These are phyloP conservation scores for Pharus latifolius DNA, from an alignment of 176 grass and related monocot species.

Conservation along the genomic window DNA sequence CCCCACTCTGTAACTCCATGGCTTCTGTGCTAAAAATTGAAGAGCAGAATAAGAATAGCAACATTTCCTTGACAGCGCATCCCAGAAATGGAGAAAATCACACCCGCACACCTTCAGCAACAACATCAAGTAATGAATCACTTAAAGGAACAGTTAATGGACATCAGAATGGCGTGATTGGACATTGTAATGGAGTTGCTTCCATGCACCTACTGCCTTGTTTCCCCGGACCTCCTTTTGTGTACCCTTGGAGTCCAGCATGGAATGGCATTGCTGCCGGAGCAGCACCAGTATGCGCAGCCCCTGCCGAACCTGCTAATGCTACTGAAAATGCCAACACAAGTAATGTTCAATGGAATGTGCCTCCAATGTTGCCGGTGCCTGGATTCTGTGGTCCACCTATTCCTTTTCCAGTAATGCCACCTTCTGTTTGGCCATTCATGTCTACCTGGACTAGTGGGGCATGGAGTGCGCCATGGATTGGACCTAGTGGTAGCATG, in stretches of 20 bases:
- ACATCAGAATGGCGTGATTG: conserved; percentile 29
- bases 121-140: conserved; percentile 21
- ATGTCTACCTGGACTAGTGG: conserved; percentile 46
- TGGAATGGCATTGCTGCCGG: conserved; percentile 38
- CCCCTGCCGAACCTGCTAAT: conserved; percentile 27
- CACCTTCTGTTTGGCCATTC: conserved; percentile 41
- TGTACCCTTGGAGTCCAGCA: conserved; percentile 47
- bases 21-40: conserved; percentile 16
- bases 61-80: conserved; percentile 11
- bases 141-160: conserved; percentile 7
- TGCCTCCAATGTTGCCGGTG: conserved; percentile 13
- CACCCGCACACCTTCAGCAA: not conserved
- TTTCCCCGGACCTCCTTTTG: conserved; percentile 35
- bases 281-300: conserved; percentile 33
- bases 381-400: conserved; percentile 27
- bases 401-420: conserved; percentile 37
- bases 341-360: conserved; percentile 32
- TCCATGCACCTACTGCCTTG: conserved; percentile 38
- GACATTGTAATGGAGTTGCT: conserved; percentile 24
- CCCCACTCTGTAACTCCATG: conserved; percentile 19
- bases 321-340: conserved; percentile 19
- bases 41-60: conserved; percentile 23
- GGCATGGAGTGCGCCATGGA: conserved; percentile 54
- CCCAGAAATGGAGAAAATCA: conserved; percentile 22
- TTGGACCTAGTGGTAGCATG: not conserved